Base-by-base conservation (phyloP, 2,329 filamentous ascomycete genomes). In the Ascochyta pisi region DNA sequence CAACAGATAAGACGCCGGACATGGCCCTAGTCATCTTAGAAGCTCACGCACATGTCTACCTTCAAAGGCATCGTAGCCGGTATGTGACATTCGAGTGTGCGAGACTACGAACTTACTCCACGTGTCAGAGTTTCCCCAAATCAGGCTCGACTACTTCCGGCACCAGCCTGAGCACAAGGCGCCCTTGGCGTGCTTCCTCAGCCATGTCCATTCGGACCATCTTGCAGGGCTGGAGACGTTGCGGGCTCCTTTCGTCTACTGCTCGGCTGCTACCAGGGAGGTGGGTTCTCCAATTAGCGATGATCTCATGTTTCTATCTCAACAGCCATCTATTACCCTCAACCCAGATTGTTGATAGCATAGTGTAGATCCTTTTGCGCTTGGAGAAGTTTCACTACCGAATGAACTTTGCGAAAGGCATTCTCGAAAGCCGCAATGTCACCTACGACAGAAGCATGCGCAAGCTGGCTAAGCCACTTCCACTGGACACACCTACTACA, bases 171-270 rank as follows among this genome's bases (percentile, higher is more conserved):
- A 79, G 6, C 76, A 76, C 15, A 82, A 77, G 15, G 83, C 89
- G 4, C 90, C 92, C 0, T 76, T 95, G 51, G 92, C 90, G 15
- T 95, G 89, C 73, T 96, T 98, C 70, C 81, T 98, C 24, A 96
- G 90, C 74, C 94, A 98, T 83, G 87, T 96, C 2, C 94, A 97
- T 71, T 96, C 89, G 61, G 93, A 97, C 67, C 94, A 97, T 75
- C 83, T 97, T 1, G 83, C 84, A 33, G 93, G 94, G 0, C 82
- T 97, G 1, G 92, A 96, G 65, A 85, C 82, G 12, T 82, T 93
- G 50, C 84, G 86, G 41, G 86, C 90, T 26, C 90, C 91, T 0
- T 96, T 96, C 68, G 86, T 98, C 19, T 97, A 96, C 75, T 97
- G 92, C 77, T 96, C 93, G 1, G 83, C 89, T 0, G 90, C 91